Conservation (phyloP, 1,284 basidiomycete species). For the Tilletiaria anomala region DNA sequence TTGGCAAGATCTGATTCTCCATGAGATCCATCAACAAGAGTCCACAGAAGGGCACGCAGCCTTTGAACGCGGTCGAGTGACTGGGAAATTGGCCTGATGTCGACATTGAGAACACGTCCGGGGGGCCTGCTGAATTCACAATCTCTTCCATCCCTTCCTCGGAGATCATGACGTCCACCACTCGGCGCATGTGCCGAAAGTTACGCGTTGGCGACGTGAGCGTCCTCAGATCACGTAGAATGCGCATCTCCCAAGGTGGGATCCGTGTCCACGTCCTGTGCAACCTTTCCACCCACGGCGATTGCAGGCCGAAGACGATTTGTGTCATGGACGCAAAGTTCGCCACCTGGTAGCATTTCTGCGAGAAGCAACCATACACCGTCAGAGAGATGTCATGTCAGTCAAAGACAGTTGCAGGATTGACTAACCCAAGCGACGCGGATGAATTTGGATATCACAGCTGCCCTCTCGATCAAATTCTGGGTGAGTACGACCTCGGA, state of each 20-base stretch:
- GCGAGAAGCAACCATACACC: background rate
- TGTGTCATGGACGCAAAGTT: constrained; percentile 70
- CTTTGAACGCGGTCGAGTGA: background rate
- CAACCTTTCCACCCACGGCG: constrained; percentile 59
- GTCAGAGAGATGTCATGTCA: too few relatives aligned
- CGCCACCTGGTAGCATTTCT: constrained; percentile 69
- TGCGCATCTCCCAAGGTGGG: constrained; percentile 58
- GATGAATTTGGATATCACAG: constrained; percentile 64
- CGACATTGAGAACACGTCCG: too few relatives aligned
- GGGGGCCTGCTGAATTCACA: constrained; percentile 7
- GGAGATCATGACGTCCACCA: constrained; percentile 19
- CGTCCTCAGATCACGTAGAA: constrained; percentile 58
- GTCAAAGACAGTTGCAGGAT: too few relatives aligned
- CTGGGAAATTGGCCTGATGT: too few relatives aligned
- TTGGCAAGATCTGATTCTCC: constrained; percentile 22
- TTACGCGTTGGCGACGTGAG: constrained; percentile 57
- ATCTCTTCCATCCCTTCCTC: constrained; percentile 11
- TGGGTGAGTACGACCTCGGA: constrained; percentile 52
- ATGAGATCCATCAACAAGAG: constrained; percentile 31
- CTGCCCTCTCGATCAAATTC: constrained; percentile 48
- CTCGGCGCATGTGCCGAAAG: constrained; percentile 49
- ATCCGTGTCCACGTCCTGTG: constrained; percentile 55
- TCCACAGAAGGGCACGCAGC: constrained; percentile 31
- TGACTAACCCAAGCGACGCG: constrained; percentile 67
- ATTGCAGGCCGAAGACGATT: constrained; percentile 62